Conservation (phyloP, 2,329 filamentous ascomycete species). For the Hymenoscyphus fructigenus region DNA sequence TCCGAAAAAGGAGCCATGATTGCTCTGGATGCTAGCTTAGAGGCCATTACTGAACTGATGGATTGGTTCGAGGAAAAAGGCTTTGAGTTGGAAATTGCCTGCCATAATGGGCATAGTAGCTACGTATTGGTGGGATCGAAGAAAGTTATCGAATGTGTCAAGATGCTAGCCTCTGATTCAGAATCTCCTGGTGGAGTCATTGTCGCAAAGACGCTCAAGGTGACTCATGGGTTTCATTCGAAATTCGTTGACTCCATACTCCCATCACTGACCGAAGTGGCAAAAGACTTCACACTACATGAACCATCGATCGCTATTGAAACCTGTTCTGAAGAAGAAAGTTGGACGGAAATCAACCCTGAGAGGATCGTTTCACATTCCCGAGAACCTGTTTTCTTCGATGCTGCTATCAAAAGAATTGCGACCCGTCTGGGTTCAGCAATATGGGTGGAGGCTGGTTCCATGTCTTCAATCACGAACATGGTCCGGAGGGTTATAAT, state of each 20-base stretch:
- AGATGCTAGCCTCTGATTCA: background rate
- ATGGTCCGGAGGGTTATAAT: background rate
- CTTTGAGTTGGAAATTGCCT: slow-evolving; percentile 32
- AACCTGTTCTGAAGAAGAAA: background rate
- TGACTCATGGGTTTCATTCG: slow-evolving; percentile 30
- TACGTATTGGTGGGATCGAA: slow-evolving; percentile 36
- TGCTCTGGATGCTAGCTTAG: slow-evolving; percentile 18
- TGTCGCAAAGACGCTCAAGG: background rate
- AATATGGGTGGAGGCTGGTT: slow-evolving; percentile 34
- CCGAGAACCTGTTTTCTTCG: slow-evolving; percentile 32
- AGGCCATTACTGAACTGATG: background rate
- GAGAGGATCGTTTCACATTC: slow-evolving; percentile 25
- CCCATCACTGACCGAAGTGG: background rate
- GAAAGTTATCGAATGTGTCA: slow-evolving; percentile 28
- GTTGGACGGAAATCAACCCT: background rate
- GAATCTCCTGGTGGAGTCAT: background rate
- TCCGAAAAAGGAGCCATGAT: slow-evolving; percentile 39
- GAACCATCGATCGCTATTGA: slow-evolving; percentile 16
- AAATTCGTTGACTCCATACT: slow-evolving; percentile 13
- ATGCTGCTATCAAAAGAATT: slow-evolving; percentile 30
- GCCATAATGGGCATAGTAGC: slow-evolving; percentile 35
- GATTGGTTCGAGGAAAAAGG: background rate
- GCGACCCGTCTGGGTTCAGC: slow-evolving; percentile 7
- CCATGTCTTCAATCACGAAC: slow-evolving; percentile 24
- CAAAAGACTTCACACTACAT: slow-evolving; percentile 2